A percentile compares a stretch with the other conserved stretches of the same genome.
phyloP scores from a whole-genome alignment of 257 asterid genomes.

The Perilla frutescens region DNA sequence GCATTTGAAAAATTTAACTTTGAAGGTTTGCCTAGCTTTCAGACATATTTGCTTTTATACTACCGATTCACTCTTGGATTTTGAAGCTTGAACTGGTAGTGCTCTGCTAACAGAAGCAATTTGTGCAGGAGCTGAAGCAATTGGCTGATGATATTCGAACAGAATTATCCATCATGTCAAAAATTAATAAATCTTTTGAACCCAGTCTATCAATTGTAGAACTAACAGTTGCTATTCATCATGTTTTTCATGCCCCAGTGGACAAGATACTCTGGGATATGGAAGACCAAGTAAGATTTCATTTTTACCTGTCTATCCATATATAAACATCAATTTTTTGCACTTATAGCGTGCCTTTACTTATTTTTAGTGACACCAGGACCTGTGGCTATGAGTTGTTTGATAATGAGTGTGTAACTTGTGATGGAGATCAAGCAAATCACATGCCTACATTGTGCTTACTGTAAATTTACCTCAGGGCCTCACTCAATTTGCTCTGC shows the following conservation, averaged over 20 bases:
- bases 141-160: slow-evolving; percentile 81
- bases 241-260: slow-evolving; percentile 76
- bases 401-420: background rate
- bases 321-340: background rate
- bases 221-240: slow-evolving; percentile 83
- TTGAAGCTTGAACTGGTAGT: slow-evolving; percentile 12
- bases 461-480: background rate
- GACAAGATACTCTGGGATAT: slow-evolving; percentile 96
- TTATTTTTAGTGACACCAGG: background rate
- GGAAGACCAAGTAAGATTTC: slow-evolving; percentile 77
- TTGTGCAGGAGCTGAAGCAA: slow-evolving; percentile 81
- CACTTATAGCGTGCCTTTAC: slow-evolving; percentile 2
- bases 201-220: slow-evolving; percentile 74
- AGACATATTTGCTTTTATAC: slow-evolving; percentile 20
- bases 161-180: slow-evolving; percentile 57
- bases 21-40: slow-evolving; percentile 56
- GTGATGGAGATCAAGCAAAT: background rate
- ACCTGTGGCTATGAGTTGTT: background rate
- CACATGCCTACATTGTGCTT: background rate
- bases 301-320: background rate
- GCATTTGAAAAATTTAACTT: slow-evolving; percentile 69
- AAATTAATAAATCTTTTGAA: slow-evolving; percentile 48
- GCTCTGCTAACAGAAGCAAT: slow-evolving; percentile 31
- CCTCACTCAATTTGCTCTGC: slow-evolving; percentile 23
- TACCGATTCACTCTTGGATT: slow-evolving; percentile 3